phyloP scores from a whole-genome alignment of 2,329 filamentous ascomycete species.

The Trichoderma pleuroti region DNA sequence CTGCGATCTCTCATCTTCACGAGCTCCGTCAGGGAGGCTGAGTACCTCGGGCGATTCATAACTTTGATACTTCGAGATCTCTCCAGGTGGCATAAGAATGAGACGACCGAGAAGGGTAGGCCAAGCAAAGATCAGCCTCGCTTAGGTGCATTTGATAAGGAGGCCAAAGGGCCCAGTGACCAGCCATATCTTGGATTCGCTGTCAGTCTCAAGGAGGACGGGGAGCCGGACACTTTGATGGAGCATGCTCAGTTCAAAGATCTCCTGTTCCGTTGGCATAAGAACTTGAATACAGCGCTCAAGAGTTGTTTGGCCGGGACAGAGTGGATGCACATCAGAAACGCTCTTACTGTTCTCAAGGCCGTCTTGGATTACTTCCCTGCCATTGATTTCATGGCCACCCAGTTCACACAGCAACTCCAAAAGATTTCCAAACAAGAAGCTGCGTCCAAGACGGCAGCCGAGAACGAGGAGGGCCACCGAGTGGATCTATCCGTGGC shows the following conservation, averaged over 20 bases:
- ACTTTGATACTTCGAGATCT: conserved; percentile 78
- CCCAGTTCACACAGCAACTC: conserved; percentile 59
- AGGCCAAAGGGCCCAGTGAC: conserved; percentile 55
- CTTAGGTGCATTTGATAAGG: conserved; percentile 76
- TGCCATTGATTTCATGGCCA: conserved; percentile 82
- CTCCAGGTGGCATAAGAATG: conserved; percentile 77
- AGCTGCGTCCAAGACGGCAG: conserved; percentile 45
- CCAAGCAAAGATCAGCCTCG: conserved; percentile 47
- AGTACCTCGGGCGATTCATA: conserved; percentile 89
- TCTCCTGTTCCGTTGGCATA: conserved; percentile 86
- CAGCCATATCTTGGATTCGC: conserved; percentile 72
- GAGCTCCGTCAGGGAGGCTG: conserved; percentile 84
- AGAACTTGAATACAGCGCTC: conserved; percentile 72
- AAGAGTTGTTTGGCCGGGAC: conserved; percentile 75
- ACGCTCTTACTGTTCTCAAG: conserved; percentile 87
- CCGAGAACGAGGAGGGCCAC: conserved; percentile 52
- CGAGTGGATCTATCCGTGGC: conserved; percentile 73
- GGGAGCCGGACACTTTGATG: conserved; percentile 67
- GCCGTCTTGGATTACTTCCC: conserved; percentile 79
- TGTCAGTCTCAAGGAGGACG: conserved; percentile 61
- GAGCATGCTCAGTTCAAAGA: conserved; percentile 85
- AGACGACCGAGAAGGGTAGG: conserved; percentile 40
- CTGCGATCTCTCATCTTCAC: conserved; percentile 81
- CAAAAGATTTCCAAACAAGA: conserved; percentile 64
- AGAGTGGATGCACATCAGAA: conserved; percentile 97